phyloP scores from a whole-genome alignment of 305 asterid genomes.

The Fraxinus baroniana region DNA sequence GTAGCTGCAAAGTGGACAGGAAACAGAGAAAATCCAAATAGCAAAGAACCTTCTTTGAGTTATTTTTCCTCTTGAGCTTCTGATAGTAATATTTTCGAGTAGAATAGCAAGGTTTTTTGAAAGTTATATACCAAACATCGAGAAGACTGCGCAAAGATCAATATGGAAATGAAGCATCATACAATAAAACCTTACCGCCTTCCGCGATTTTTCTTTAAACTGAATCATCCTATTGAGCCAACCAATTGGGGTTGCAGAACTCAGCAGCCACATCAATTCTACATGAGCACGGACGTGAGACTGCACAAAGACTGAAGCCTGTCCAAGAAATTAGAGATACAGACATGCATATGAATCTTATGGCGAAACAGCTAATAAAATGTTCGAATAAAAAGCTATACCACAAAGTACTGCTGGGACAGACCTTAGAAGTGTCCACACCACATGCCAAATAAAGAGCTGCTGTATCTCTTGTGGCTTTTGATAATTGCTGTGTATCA shows the following conservation, averaged over 20 bases:
- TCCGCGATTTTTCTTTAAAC: conserved; percentile 89
- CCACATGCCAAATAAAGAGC: conserved; percentile 99
- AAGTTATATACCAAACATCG: not conserved
- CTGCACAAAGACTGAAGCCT: conserved; percentile 98
- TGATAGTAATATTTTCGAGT: not conserved
- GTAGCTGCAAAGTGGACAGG: not conserved
- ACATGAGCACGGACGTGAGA: conserved; percentile 95
- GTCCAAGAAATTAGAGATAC: conserved; percentile 32
- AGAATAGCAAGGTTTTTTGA: not conserved
- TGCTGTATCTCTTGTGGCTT: conserved; percentile 88
- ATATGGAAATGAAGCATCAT: conserved; percentile 21
- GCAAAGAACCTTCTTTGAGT: not conserved
- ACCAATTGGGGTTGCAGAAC: conserved; percentile 88
- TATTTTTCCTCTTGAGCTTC: not conserved
- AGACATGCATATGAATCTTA: conserved; percentile 16
- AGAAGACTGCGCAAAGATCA: not conserved
- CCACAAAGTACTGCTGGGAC: not conserved
- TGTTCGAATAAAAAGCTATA: not conserved
- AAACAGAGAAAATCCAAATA: not conserved
- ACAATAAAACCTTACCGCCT: conserved; percentile 60
- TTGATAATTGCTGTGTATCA: conserved; percentile 68
- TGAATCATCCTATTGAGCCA: conserved; percentile 98
- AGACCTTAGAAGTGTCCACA: conserved; percentile 83
- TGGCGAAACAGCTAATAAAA: conserved; percentile 1
- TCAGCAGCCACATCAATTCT: conserved; percentile 93